Evolutionary conservation across 345 rosid species (phyloP), one percentile per base, ranked within the genome.

Genomic region (Brassica carinata): DNA sequence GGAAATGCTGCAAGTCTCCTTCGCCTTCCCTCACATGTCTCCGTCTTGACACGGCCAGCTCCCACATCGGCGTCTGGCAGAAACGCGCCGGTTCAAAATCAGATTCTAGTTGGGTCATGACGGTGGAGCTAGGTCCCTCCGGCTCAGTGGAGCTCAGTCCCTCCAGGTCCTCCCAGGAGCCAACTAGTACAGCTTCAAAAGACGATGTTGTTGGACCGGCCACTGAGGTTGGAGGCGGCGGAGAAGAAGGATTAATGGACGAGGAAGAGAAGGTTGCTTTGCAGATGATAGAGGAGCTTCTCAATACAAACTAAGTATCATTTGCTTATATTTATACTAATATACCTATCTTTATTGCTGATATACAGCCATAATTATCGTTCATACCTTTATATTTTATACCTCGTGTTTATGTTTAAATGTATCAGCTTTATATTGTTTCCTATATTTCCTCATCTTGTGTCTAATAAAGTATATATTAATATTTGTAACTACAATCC

Each of bases 201-300:
- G 81, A 75, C 13, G 68, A 67, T 43, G 34, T 68, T 68, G 34
- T 68, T 68, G 71, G 17, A 71, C 63, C 33, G 23, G 38, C 31
- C 77, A 43, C 77, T 6, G 78, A 67, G 51, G 62, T 40, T 63
- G 9, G 23, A 3, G 29, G 58, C 30, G 66, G 27, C 10, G 82
- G 78, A 71, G 74, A 26, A 63, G 84, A 79, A n/a, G 80, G 40
- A 33, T 73, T 86, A 26, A 81, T 87, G 62, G 90, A 83, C 69
- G 93, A 89, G 33, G 97, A 92, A 36, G 87, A 90, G 84, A 89
- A 87, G 70, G 85, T 86, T 18, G 97, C 98, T 26, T 57, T 93
- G 88, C 97, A 95, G 77, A 95, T 95, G 99, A 93, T 95, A 33
- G 98, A 95, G 80, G 99, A 95, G 81, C 89, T 95, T 72, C 97